Conservation (phyloP, 1,139 yeast species). For the Blastobotrys petasosporus region DNA sequence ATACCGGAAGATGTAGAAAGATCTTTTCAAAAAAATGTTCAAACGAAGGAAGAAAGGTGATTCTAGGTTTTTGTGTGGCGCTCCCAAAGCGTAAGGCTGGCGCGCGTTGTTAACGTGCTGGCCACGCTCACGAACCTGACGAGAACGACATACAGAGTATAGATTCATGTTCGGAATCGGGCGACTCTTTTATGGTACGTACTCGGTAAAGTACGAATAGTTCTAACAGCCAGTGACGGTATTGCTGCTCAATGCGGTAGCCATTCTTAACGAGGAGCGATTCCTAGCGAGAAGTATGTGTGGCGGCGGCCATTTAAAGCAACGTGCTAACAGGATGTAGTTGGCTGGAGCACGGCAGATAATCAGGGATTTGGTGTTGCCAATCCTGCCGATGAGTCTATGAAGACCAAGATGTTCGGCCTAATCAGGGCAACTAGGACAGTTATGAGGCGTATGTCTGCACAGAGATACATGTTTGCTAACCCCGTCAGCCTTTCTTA, state of each 20-base stretch:
- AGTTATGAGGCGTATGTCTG: constrained; percentile 54
- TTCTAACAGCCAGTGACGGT: constrained; percentile 39
- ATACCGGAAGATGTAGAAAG: no score
- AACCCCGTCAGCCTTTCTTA: constrained; percentile 49
- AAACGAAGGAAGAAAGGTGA: no score
- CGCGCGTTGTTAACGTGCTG: no score
- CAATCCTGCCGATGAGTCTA: constrained; percentile 40
- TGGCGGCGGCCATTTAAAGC: neutral
- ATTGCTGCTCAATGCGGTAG: constrained; percentile 66
- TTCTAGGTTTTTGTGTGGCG: no score
- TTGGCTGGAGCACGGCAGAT: constrained; percentile 29
- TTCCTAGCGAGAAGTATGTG: constrained; percentile 64
- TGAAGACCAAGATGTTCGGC: constrained; percentile 54
- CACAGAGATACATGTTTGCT: neutral
- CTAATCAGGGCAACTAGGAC: constrained; percentile 72
- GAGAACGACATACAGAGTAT: no score
- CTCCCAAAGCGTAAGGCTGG: no score
- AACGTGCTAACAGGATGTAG: constrained; percentile 10
- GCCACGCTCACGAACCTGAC: no score
- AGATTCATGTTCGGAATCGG: constrained; percentile 38
- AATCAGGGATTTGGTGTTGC: constrained; percentile 35
- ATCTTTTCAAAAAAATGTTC: no score
- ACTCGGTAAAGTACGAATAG: neutral
- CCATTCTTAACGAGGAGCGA: constrained; percentile 76
- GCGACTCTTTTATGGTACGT: constrained; percentile 53